Evolutionary conservation across 805 yeast species (phyloP).

Genomic region (Starmerella powellii): DNA sequence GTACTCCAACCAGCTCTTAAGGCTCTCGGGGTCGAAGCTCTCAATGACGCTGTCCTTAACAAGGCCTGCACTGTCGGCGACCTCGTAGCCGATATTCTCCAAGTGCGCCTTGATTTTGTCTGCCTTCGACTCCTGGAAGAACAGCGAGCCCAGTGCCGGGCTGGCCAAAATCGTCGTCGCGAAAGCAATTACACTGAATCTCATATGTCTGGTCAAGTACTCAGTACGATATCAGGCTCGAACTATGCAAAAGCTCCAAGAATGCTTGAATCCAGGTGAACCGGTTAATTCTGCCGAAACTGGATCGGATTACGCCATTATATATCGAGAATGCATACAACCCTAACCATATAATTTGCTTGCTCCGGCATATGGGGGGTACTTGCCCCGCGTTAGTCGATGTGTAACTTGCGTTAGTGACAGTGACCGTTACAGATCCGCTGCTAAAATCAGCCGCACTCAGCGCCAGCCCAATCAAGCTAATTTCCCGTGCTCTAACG

Average conservation of each 20-base stretch:
- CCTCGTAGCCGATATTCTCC: slow-evolving; percentile 26
- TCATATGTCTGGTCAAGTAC: neutral
- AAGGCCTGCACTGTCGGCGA: slow-evolving; percentile 31
- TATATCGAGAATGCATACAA: no score
- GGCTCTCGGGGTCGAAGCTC: slow-evolving; percentile 33
- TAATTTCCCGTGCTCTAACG: no score
- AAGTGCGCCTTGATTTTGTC: slow-evolving; percentile 27
- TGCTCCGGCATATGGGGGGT: neutral
- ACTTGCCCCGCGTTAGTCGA: neutral
- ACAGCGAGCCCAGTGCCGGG: slow-evolving; percentile 13
- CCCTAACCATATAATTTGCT: no score
- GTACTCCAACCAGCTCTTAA: slow-evolving; percentile 34
- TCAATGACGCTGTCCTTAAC: slow-evolving; percentile 32
- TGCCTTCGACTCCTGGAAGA: slow-evolving; percentile 16
- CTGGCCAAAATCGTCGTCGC: neutral
- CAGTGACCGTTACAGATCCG: no score
- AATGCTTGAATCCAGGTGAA: no score
- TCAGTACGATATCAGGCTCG: no score
- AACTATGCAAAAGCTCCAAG: no score
- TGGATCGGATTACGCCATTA: no score
- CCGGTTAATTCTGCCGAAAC: no score
- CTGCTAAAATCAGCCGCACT: no score
- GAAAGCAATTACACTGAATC: neutral
- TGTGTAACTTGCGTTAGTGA: no score
- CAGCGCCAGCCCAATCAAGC: no score